Conservation (phyloP, 208 protist genomes). For the Crithidia acanthocephali region DNA sequence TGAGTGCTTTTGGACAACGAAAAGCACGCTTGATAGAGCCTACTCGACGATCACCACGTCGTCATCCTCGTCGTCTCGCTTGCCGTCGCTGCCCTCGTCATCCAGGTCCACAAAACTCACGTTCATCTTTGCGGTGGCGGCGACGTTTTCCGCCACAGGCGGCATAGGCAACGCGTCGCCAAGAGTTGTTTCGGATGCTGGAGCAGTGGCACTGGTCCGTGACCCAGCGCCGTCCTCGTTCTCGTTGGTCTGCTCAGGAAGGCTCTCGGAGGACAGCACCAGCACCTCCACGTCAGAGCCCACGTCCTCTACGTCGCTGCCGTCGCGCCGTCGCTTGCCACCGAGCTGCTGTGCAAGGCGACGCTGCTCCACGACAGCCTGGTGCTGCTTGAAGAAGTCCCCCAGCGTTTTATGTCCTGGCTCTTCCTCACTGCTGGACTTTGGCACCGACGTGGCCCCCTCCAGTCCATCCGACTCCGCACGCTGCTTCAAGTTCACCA, state of each 20-base stretch:
- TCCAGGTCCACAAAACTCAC: neutral
- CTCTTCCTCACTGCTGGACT: neutral
- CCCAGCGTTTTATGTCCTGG: slow-evolving; percentile 24
- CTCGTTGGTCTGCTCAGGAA: neutral
- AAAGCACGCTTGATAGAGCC: neutral
- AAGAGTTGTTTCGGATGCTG: neutral
- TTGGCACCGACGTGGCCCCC: neutral
- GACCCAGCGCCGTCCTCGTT: neutral
- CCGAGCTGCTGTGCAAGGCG: neutral
- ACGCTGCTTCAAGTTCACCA: slow-evolving; percentile 53
- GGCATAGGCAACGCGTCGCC: neutral
- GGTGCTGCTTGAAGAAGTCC: slow-evolving; percentile 28
- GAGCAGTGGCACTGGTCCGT: neutral
- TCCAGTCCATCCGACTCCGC: slow-evolving; percentile 20
- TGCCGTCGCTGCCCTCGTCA: slow-evolving; percentile 1
- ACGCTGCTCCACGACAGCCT: neutral
- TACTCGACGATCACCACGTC: slow-evolving; percentile 38
- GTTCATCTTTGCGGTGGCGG: neutral
- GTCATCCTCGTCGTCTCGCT: slow-evolving; percentile 18
- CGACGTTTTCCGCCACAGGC: neutral
- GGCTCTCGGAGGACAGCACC: slow-evolving; percentile 20
- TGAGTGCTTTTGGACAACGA: neutral
- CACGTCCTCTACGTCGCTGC: slow-evolving; percentile 3
- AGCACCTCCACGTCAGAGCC: slow-evolving; percentile 17
- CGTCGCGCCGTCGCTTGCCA: neutral